Evolutionary conservation across 1,139 yeast species (phyloP), one percentile per base, ranked within the genome.

Genomic region (Scheffersomyces segobiensis): DNA sequence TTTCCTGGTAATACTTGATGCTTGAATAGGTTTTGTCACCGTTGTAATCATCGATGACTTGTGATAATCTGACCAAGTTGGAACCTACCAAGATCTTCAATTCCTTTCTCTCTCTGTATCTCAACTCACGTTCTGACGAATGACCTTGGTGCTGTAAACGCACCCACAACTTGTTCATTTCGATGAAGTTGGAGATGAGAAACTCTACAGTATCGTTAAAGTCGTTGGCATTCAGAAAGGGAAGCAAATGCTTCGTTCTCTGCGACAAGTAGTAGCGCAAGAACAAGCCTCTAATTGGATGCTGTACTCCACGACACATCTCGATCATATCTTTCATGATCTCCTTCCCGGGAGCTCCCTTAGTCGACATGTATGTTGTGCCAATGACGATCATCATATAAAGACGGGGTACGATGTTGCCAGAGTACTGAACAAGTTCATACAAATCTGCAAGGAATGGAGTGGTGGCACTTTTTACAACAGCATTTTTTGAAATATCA

Each of bases 151-250:
- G 97, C 75, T 95, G 98, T 62, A 93, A 79, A 57, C 99, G 82
- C 1, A 96, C 98, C 99, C 99, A 95, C 54, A 95, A 79, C 72
- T 96, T 95, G 76, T 96, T 95, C 99, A 95, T 95, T 71, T 95
- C 99, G 60, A 93, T 88, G 72, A 95, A 96, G 71, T 95, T 96
- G 46, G 91, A 85, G 58, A 92, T 83, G 52, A 93, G 84, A 68
- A 93, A 93, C 55, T 84, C 84, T 42, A 89, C 84, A 52, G 95
- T 81, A 73, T 88, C 91, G 63, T 84, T 76, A 56, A 88, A 78
- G 62, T 85, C 87, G 6, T 81, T 83, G 51, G 74, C 75, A 10
- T 63, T 70, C 39, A 72, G 62, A 65, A 71, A 67, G 2, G 93
- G 92, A 56, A 91, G 74, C 59, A 89, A 77, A 66, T 87, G 89